A percentile compares a stretch with the other conserved stretches of the same genome.
Conservation (phyloP, 192 early-diverging fungal genomes). For the Coemansia sp. region DNA sequence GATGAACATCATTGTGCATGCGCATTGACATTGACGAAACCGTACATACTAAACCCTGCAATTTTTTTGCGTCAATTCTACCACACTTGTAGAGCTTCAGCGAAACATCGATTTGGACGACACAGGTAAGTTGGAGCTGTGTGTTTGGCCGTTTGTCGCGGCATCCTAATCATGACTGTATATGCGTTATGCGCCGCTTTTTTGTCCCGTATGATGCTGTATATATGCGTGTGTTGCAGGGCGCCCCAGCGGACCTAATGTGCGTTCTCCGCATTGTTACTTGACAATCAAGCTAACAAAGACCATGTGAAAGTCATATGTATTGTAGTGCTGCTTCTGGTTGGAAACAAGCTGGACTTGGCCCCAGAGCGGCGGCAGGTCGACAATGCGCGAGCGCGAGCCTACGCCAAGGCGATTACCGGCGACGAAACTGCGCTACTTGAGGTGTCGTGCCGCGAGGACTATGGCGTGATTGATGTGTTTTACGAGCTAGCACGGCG, state of each 20-base stretch:
- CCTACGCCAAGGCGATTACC: constrained; percentile 58
- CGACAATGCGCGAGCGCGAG: constrained; percentile 56
- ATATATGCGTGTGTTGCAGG: neutral
- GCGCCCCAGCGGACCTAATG: neutral
- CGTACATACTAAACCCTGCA: neutral
- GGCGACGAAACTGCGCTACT: constrained; percentile 64
- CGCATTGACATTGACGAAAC: neutral
- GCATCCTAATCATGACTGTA: neutral
- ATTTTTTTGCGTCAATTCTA: neutral
- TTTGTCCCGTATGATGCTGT: neutral
- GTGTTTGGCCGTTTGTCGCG: neutral
- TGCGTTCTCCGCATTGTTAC: neutral
- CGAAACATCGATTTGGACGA: constrained; percentile 65
- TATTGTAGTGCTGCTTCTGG: constrained; percentile 63
- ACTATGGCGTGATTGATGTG: constrained; percentile 58
- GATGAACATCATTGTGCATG: neutral
- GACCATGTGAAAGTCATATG: neutral
- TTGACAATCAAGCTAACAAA: neutral
- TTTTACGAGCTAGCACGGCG: constrained; percentile 43
- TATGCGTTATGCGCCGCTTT: neutral
- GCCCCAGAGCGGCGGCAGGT: constrained; percentile 59
- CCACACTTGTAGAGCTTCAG: constrained; percentile 51
- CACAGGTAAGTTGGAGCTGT: constrained; percentile 40
- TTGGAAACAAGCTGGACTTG: constrained; percentile 73
- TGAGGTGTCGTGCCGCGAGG: constrained; percentile 72